These are phyloP conservation scores for Cardamine occulta DNA, from an alignment of 345 rosid genomes.

Conservation along the genomic window DNA sequence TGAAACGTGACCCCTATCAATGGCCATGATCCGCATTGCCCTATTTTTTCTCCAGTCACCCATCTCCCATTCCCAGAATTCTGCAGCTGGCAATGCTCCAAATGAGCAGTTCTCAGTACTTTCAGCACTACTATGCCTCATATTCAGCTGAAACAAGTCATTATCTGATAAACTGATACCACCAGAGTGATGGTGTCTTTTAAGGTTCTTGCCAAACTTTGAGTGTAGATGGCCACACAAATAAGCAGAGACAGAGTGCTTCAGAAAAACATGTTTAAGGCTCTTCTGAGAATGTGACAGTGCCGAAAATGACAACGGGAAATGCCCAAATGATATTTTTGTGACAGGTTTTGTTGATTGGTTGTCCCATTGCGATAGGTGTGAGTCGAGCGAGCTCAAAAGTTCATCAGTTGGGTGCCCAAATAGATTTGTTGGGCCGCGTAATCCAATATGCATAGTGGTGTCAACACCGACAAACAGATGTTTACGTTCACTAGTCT, in stretches of 20 bases:
- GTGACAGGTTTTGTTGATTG: conserved; percentile 60
- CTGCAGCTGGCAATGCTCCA: conserved; percentile 55
- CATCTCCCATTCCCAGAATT: conserved; percentile 99
- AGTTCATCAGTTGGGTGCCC: conserved; percentile 92
- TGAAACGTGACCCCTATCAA: conserved; percentile 90
- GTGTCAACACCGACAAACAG: conserved; percentile 91
- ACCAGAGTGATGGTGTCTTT: conserved; percentile 68
- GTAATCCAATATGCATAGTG: conserved; percentile 71
- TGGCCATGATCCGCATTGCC: conserved; percentile 79
- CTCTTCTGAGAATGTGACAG: conserved; percentile 60
- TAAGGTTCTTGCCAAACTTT: conserved; percentile 84
- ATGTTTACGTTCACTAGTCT: conserved; percentile 69
- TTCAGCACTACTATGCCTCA: conserved; percentile 53
- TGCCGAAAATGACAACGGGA: conserved; percentile 86
- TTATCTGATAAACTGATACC: conserved; percentile 44
- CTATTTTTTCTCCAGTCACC: conserved; percentile 96
- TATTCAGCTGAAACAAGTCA: conserved; percentile 71
- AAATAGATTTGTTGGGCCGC: conserved; percentile 96
- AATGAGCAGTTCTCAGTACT: conserved; percentile 61
- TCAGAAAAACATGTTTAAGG: conserved; percentile 77
- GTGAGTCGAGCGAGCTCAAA: conserved; percentile 58
- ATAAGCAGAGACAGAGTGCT: conserved; percentile 83
- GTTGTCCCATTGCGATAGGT: conserved; percentile 80
- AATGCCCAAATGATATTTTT: conserved; percentile 91
- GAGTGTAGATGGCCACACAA: conserved; percentile 92